Evolutionary conservation across 2,329 filamentous ascomycete species (phyloP), one percentile per base, ranked within the genome.

Genomic region (Didymella pomorum): DNA sequence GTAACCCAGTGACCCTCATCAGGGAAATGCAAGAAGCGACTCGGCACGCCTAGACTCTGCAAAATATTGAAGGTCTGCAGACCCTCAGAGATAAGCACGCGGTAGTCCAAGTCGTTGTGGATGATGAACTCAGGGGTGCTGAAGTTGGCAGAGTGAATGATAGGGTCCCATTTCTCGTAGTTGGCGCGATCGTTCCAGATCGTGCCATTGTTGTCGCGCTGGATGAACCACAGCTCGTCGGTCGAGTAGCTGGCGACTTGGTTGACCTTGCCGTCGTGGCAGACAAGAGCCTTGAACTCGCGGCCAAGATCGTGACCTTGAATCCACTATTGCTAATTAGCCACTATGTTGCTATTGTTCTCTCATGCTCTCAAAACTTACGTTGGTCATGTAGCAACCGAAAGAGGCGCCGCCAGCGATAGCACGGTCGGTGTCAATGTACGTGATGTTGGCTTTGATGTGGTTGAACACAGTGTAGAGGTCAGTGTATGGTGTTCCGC

Each of bases 61-160:
- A 97, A 79, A 3, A 93, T 87, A 63, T 96, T 96, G 79, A 96
- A 97, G 51, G 91, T 89, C 16, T 89, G 86, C 46, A 96, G 77
- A 0, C 93, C 93, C 76, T 97, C 94, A 0, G 89, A 86, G 49
- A 97, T 87, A 0, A 93, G 89, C 28, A 97, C 81, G n/a, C 94
- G 87, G 74, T 96, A 98, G 76, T 98, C 94, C 14, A 95, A 84
- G 66, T 76, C 73, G 92, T 92, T 95, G 77, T 98, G 94, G 53
- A 98, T 92, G 61, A 95, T 87, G 65, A 99, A 83, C 77, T 95
- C 88, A 0, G 95, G 94, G 0, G 93, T 97, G 4, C 85, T 81
- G 91, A 93, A 97, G 68, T 94, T 84, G 23, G 82, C 79, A 0
- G 84, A 80, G 63, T 84, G 79, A 3, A 78, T 76, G n/a, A 82